phyloP scores from a whole-genome alignment of 768 basidiomycete species.

The Pleurotus pulmonarius region DNA sequence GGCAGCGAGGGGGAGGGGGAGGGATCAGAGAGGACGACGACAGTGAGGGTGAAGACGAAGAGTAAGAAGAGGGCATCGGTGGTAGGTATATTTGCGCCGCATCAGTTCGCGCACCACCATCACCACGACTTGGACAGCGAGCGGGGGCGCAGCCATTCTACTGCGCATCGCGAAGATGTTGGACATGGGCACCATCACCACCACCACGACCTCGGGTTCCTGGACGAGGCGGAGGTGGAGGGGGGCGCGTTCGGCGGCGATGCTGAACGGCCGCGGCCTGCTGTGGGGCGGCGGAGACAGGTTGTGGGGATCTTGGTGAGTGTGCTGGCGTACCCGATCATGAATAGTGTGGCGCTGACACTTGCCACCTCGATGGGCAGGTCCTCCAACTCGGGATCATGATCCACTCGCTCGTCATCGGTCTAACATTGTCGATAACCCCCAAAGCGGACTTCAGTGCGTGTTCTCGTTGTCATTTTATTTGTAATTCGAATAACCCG shows the following conservation, averaged over 20 bases:
- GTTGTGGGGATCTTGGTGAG: constrained; percentile 72
- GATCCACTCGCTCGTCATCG: constrained; percentile 81
- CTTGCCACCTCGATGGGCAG: constrained; percentile 27
- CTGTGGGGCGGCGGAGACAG: constrained; percentile 55
- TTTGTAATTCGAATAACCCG: no score
- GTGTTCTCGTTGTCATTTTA: constrained; percentile 18
- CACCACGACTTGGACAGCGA: background rate
- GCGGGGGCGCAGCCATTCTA: background rate
- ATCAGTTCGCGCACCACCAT: background rate
- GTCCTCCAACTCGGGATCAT: constrained; percentile 83
- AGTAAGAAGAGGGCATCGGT: background rate
- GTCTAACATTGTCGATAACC: constrained; percentile 68
- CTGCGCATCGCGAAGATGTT: no score
- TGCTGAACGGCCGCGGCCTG: constrained; percentile 15
- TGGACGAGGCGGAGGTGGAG: constrained; percentile 9
- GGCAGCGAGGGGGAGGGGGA: background rate
- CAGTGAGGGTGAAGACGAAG: no score
- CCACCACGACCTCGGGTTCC: background rate
- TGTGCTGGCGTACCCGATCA: background rate
- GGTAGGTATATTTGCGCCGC: background rate
- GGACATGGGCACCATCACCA: background rate
- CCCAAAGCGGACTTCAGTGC: constrained; percentile 67
- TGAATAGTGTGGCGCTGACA: no score
- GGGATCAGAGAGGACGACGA: background rate
- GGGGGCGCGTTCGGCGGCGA: no score